Conservation (phyloP, 306 rosid species). For the Acacia confusa region DNA sequence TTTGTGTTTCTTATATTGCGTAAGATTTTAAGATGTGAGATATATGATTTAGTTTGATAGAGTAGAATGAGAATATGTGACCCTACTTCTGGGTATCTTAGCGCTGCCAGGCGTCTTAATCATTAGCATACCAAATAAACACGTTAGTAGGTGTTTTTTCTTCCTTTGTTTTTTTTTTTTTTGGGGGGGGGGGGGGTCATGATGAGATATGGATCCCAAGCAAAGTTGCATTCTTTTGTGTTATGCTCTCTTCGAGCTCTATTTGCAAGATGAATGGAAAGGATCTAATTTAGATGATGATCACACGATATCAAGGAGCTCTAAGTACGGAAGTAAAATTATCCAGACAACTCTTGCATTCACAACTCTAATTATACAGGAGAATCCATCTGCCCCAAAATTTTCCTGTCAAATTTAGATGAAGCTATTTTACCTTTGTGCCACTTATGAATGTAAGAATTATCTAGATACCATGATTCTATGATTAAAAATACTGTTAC, state of each 20-base stretch:
- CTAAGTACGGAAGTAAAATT: neutral
- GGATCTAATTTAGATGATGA: neutral
- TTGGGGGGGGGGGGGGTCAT: too few relatives aligned
- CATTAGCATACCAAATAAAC: too few relatives aligned
- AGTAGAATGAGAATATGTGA: neutral
- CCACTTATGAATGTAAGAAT: conserved; percentile 7
- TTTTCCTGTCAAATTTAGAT: conserved; percentile 17
- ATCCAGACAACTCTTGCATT: neutral
- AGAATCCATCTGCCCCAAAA: conserved; percentile 19
- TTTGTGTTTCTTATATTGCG: neutral
- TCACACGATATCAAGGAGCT: neutral
- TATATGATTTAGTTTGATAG: neutral
- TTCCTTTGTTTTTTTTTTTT: too few relatives aligned
- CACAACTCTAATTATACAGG: conserved; percentile 21
- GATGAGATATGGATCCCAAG: neutral
- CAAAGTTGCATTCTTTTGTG: neutral
- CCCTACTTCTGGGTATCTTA: neutral
- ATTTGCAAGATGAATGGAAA: neutral
- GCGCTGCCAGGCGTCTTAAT: neutral
- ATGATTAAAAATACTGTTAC: conserved; percentile 20
- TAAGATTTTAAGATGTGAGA: neutral
- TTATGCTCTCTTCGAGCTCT: neutral
- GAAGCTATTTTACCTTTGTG: conserved; percentile 10
- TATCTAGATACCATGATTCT: conserved; percentile 16
- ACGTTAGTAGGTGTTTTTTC: too few relatives aligned